Percentiles rank a stretch among this genome's conserved stretches.
Evolutionary conservation across 1,284 basidiomycete species (phyloP).

Genomic region (Hypsizygus ulmarius): DNA sequence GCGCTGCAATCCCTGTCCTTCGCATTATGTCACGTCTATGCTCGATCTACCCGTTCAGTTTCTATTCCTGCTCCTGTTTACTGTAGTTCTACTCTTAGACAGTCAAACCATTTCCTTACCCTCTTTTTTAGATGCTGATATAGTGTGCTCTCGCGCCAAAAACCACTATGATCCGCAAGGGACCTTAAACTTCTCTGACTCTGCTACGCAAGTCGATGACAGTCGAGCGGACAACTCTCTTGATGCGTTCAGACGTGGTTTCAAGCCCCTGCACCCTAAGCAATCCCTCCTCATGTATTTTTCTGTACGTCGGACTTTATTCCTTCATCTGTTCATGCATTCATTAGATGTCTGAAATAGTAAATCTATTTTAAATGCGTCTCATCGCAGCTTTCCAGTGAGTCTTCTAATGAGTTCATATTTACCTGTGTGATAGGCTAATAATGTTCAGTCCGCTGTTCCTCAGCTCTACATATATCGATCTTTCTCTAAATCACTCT

Average conservation of each 20-base stretch:
- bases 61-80: constrained; percentile 84
- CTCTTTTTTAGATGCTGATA: constrained; percentile 64
- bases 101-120: constrained; percentile 8
- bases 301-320: constrained; percentile 34
- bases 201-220: constrained; percentile 42
- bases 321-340: background rate
- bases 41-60: constrained; percentile 77
- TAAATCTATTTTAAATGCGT: constrained; percentile 3
- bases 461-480: too few relatives aligned
- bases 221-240: constrained; percentile 43
- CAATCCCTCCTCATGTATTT: constrained; percentile 66
- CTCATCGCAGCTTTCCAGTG: background rate
- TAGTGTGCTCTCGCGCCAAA: constrained; percentile 78
- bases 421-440: too few relatives aligned
- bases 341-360: background rate
- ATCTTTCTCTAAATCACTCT: too few relatives aligned
- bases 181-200: constrained; percentile 52
- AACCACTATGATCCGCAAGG: constrained; percentile 74
- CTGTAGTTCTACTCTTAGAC: constrained; percentile 47
- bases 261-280: constrained; percentile 52
- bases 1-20: constrained; percentile 70
- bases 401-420: too few relatives aligned
- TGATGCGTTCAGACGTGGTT: constrained; percentile 51
- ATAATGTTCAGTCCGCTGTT: too few relatives aligned
- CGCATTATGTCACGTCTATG: constrained; percentile 79